phyloP scores from a whole-genome alignment of 2,329 filamentous ascomycete species.

The Cladorrhinum sp. region DNA sequence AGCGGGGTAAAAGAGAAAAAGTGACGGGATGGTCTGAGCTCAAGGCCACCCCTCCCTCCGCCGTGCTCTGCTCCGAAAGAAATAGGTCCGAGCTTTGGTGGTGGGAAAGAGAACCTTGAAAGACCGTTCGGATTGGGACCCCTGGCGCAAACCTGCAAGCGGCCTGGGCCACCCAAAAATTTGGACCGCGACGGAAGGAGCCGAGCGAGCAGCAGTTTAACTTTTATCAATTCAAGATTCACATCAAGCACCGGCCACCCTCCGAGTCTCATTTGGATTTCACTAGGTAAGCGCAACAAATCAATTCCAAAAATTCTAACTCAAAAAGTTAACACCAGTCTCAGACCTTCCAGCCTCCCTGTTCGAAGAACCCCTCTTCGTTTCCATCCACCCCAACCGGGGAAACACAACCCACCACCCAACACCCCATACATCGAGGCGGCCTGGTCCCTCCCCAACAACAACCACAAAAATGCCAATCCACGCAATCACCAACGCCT shows the following conservation, averaged over 20 bases:
- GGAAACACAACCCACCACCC: not conserved
- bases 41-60: too few species aligned
- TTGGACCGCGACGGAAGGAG: slow-evolving; percentile 21
- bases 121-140: too few species aligned
- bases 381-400: not conserved
- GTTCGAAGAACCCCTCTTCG: not conserved
- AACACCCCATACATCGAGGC: not conserved
- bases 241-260: not conserved
- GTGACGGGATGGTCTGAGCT: slow-evolving; percentile 3
- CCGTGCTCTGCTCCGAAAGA: too few species aligned
- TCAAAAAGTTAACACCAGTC: too few species aligned
- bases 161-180: slow-evolving; percentile 14
- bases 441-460: not conserved
- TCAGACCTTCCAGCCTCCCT: not conserved
- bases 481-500: slow-evolving; percentile 72
- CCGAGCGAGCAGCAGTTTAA: slow-evolving; percentile 16
- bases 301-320: not conserved
- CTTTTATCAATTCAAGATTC: slow-evolving; percentile 14
- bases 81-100: not conserved
- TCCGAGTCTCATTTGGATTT: too few species aligned
- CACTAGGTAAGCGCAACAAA: too few species aligned
- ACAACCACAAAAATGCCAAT: slow-evolving; percentile 44
- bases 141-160: slow-evolving; percentile 1
- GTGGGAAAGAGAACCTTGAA: not conserved
- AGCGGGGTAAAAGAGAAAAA: slow-evolving; percentile 14